Percentiles rank a stretch among this genome's conserved stretches.
phyloP scores from a whole-genome alignment of 1,284 basidiomycete species.

The Papiliotrema laurentii region DNA sequence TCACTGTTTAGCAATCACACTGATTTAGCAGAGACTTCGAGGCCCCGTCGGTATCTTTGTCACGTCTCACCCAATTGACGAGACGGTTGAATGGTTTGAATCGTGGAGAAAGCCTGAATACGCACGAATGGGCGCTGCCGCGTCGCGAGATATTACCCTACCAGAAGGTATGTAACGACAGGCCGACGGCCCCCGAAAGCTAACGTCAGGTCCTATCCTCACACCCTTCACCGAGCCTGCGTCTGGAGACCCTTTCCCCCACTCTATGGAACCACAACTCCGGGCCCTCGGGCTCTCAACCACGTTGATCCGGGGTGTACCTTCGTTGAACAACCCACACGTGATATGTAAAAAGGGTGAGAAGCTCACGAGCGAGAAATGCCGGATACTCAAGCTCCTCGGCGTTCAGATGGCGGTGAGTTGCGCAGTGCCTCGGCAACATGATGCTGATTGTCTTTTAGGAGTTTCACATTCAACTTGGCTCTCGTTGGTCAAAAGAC shows the following conservation, averaged over 20 bases:
- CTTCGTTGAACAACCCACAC: conserved; percentile 75
- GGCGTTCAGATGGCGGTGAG: conserved; percentile 73
- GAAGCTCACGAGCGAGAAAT: conserved; percentile 72
- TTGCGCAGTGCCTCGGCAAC: conserved; percentile 3
- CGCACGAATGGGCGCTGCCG: conserved; percentile 79
- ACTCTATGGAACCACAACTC: conserved; percentile 94
- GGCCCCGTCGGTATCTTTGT: conserved; percentile 91
- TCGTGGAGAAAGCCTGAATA: conserved; percentile 87
- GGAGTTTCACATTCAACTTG: conserved; percentile 65
- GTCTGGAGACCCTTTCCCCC: conserved; percentile 75
- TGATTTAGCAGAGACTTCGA: conserved; percentile 67
- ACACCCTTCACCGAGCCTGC: conserved; percentile 59
- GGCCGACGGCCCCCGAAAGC: background rate
- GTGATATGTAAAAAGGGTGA: conserved; percentile 81
- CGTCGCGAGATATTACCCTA: conserved; percentile 68
- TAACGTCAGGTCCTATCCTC: conserved; percentile 48
- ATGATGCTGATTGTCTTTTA: conserved; percentile 8
- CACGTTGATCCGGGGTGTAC: conserved; percentile 78
- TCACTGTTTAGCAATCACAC: conserved; percentile 1
- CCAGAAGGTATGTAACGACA: conserved; percentile 54
- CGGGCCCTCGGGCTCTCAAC: conserved; percentile 86
- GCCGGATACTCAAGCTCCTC: conserved; percentile 81
- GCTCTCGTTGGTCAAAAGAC: conserved; percentile 69
- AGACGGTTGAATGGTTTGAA: conserved; percentile 91
- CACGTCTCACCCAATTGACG: conserved; percentile 79